Base-by-base conservation (phyloP, 2,329 filamentous ascomycete species). In the Aspergillus ochraceus region DNA sequence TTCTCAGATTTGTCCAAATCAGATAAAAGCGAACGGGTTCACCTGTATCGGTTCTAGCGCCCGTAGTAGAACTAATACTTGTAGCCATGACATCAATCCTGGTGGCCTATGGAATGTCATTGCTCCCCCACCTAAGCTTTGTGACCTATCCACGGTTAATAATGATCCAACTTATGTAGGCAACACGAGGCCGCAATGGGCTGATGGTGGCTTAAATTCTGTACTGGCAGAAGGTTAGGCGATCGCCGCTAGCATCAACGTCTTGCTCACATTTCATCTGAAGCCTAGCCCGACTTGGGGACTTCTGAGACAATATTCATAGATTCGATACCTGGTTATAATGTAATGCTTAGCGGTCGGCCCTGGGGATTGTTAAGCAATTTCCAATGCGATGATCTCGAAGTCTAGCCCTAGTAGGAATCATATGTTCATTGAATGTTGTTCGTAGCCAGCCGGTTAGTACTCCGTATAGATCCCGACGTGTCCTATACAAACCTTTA, bases 161-260 rank as follows among this genome's bases (percentile, higher is more conserved):
- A 60, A 55, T 49, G 51, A n/a, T 22, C 20, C 39, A 54, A 46
- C 54, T 49, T 32, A 20, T 57, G 47, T 58, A 51, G 54, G 32
- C 56, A 57, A 56, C 45, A 55, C 53, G 55, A 42, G 36, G 46
- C 57, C 51, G 54, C 42, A 56, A 57, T 50, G 29, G 26, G 51
- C 46, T 55, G 52, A 36, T 60, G 52, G 58, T 61, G 61, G 61
- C 56, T 63, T 58, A 55, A 22, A 46, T 22, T 50, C 24, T 26
- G 42, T 58, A 47, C 55, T 60, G 45, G 51, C 55, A 66, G 52
- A 58, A 61, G 56, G 49, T 63, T 64, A 55, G 57, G 57, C 64
- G 71, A 73, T 73, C 71, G 68, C 68, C 69, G 65, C 71, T 68
- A 72, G 68, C 69, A 70, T 72, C 68, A 68, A 65, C 64, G 56